These are phyloP conservation scores for Amphirosellinia nigrospora DNA, from an alignment of 495 filamentous ascomycete species.

Conservation along the genomic window DNA sequence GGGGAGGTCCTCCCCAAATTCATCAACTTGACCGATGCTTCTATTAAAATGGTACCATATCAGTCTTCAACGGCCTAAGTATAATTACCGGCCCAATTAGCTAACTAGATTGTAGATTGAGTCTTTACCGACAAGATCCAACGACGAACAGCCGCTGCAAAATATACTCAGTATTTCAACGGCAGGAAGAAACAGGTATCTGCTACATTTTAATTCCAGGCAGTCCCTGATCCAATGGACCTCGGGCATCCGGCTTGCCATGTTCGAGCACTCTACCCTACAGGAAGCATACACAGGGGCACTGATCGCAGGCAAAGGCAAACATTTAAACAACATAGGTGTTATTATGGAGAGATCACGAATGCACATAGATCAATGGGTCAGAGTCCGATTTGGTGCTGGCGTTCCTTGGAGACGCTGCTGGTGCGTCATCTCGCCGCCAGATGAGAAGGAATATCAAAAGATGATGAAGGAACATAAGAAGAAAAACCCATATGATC, in stretches of 20 bases:
- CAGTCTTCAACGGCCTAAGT: background rate
- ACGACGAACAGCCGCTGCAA: slow-evolving; percentile 77
- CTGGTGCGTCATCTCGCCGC: slow-evolving; percentile 93
- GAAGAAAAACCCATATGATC: slow-evolving; percentile 85
- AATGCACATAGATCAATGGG: slow-evolving; percentile 89
- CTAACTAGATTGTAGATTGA: slow-evolving; percentile 70
- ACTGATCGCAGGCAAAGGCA: slow-evolving; percentile 93
- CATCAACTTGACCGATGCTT: slow-evolving; percentile 96
- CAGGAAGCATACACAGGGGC: slow-evolving; percentile 98
- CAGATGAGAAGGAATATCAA: slow-evolving; percentile 87
- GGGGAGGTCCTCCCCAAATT: slow-evolving; percentile 91
- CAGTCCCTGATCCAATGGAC: slow-evolving; percentile 97
- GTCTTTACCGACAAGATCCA: slow-evolving; percentile 79
- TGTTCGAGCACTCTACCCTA: slow-evolving; percentile 92
- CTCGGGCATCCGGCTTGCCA: slow-evolving; percentile 87
- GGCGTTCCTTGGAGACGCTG: slow-evolving; percentile 96
- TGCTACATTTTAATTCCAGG: slow-evolving; percentile 93
- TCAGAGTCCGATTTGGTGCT: slow-evolving; percentile 91
- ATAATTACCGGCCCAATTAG: background rate
- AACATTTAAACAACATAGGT: slow-evolving; percentile 82
- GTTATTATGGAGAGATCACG: slow-evolving; percentile 80
- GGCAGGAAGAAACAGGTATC: slow-evolving; percentile 91
- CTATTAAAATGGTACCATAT: slow-evolving; percentile 89
- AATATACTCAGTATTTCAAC: slow-evolving; percentile 96
- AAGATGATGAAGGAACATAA: slow-evolving; percentile 83